phyloP scores from a whole-genome alignment of 768 basidiomycete species.

The Cystobasidium onofrii region DNA sequence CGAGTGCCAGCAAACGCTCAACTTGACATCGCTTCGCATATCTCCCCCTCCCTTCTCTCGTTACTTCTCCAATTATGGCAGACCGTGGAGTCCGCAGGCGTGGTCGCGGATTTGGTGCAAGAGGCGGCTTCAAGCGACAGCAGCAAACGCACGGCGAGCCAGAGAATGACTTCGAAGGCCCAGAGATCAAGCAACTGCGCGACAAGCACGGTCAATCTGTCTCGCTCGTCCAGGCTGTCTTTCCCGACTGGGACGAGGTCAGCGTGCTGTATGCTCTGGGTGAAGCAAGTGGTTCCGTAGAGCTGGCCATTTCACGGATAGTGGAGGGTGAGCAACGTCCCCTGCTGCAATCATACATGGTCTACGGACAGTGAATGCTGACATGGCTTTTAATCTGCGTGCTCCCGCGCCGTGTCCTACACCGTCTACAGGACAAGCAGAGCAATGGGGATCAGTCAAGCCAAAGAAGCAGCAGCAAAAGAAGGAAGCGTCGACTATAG shows the following conservation, averaged over 20 bases:
- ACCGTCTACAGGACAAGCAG: constrained; percentile 33
- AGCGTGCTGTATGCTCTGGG: constrained; percentile 35
- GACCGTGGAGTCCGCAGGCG: neutral
- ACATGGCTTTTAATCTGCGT: neutral
- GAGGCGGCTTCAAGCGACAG: constrained; percentile 2
- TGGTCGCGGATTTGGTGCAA: neutral
- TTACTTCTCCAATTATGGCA: constrained; percentile 4
- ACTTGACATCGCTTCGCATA: neutral
- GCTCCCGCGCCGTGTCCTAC: neutral
- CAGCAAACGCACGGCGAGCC: constrained; percentile 9
- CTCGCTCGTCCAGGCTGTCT: constrained; percentile 34
- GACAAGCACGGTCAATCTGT: constrained; percentile 34
- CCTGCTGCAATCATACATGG: too few species aligned
- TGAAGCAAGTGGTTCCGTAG: constrained; percentile 38
- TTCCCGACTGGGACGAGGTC: constrained; percentile 41
- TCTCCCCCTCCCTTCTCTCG: neutral
- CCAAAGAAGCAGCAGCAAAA: constrained; percentile 37
- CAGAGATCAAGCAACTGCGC: constrained; percentile 36
- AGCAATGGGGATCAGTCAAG: constrained; percentile 40
- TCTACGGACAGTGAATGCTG: too few species aligned
- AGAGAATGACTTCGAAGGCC: neutral
- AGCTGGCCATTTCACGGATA: constrained; percentile 38
- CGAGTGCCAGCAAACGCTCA: neutral
- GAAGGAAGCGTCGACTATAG: constrained; percentile 28
- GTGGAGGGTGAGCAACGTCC: constrained; percentile 32